Percentiles rank a stretch among this genome's conserved stretches.
Evolutionary conservation across 306 rosid species (phyloP).

Genomic region (Erythrophleum fordii): DNA sequence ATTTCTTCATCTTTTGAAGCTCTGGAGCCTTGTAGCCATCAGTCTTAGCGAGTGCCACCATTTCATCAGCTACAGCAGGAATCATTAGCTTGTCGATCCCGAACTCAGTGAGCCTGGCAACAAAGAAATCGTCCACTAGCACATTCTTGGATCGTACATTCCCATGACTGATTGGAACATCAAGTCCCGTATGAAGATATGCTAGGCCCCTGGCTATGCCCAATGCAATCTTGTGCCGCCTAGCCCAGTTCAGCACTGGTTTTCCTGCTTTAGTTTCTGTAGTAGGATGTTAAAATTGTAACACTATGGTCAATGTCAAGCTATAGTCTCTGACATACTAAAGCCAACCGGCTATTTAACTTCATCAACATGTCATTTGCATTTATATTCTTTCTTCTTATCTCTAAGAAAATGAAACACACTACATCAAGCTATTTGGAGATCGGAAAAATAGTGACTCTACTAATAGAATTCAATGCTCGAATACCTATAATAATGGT

Average conservation of each 20-base stretch:
- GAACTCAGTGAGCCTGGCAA: conserved; percentile 78
- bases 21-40: conserved; percentile 97
- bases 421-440: neutral
- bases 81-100: conserved; percentile 93
- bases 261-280: conserved; percentile 87
- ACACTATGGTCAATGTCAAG: conserved; percentile 26
- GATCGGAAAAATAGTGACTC: neutral
- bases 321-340: neutral
- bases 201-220: conserved; percentile 93
- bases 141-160: conserved; percentile 90
- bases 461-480: neutral
- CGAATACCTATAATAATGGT: too few species aligned
- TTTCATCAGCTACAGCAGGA: conserved; percentile 86
- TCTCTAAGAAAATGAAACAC: conserved; percentile 8
- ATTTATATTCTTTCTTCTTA: neutral
- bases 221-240: conserved; percentile 90
- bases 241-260: conserved; percentile 95
- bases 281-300: conserved; percentile 31
- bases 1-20: conserved; percentile 95
- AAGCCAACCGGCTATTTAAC: conserved; percentile 3
- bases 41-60: conserved; percentile 76
- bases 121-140: conserved; percentile 84
- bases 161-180: conserved; percentile 86
- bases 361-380: conserved; percentile 8
- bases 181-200: conserved; percentile 88